Conservation (phyloP, 2,329 filamentous ascomycete genomes). For the Paracorniculantispora psalliotae region DNA sequence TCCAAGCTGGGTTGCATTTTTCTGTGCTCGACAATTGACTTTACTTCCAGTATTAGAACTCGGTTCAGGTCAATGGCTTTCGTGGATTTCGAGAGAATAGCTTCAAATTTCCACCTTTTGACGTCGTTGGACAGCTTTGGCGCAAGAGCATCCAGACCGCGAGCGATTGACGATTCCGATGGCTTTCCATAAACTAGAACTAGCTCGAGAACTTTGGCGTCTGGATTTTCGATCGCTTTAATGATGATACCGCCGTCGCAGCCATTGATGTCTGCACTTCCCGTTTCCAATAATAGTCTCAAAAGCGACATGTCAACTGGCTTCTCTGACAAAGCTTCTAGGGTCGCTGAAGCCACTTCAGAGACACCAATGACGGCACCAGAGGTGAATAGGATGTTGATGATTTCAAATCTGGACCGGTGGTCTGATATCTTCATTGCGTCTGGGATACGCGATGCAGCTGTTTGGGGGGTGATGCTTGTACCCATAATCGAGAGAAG, state of each 20-base stretch:
- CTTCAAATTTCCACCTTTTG: conserved; percentile 47
- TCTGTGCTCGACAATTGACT: conserved; percentile 35
- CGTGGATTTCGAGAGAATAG: conserved; percentile 39
- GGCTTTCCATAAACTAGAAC: conserved; percentile 44
- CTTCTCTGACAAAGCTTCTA: conserved; percentile 36
- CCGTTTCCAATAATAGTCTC: conserved; percentile 43
- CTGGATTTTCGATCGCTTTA: conserved; percentile 37
- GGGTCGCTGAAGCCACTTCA: conserved; percentile 40
- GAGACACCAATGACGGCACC: conserved; percentile 38
- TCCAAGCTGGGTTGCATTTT: conserved; percentile 35
- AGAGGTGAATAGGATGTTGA: conserved; percentile 41
- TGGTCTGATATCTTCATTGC: conserved; percentile 43
- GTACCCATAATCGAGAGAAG: conserved; percentile 43
- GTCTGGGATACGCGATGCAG: conserved; percentile 42
- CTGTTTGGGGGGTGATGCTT: conserved; percentile 42
- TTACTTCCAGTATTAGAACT: conserved; percentile 48
- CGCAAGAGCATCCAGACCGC: conserved; percentile 39
- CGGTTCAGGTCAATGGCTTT: conserved; percentile 40
- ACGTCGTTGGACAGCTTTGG: conserved; percentile 37
- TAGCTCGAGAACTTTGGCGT: conserved; percentile 44
- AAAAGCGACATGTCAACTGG: conserved; percentile 48
- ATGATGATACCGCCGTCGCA: conserved; percentile 39
- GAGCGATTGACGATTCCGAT: conserved; percentile 36
- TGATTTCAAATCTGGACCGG: conserved; percentile 40
- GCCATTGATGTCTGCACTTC: conserved; percentile 49